Conservation (phyloP, 768 basidiomycete species). For the Russula compacta region DNA sequence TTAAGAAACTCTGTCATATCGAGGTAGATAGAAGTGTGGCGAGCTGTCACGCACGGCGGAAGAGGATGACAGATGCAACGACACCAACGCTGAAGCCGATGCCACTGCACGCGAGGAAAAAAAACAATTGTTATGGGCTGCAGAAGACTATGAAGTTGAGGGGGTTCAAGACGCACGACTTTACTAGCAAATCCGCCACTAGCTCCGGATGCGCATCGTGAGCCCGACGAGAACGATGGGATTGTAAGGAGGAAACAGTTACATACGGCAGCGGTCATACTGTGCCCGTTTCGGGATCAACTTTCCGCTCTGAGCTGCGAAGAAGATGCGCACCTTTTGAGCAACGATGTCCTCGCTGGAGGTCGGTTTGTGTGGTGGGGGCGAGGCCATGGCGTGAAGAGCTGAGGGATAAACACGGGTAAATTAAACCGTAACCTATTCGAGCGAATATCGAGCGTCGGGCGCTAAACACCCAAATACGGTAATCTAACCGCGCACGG, state of each 20-base stretch:
- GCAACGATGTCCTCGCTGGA: constrained; percentile 87
- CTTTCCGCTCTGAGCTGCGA: background rate
- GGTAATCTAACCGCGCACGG: background rate
- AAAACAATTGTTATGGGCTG: constrained; percentile 11
- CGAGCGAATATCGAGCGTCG: background rate
- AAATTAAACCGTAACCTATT: background rate
- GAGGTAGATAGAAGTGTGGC: background rate
- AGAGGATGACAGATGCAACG: constrained; percentile 81
- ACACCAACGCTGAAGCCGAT: constrained; percentile 87
- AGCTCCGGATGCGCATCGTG: background rate
- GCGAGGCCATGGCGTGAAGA: constrained; percentile 32
- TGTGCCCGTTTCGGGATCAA: constrained; percentile 24
- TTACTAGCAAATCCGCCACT: constrained; percentile 81
- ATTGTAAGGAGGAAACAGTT: background rate
- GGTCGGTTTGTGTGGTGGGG: constrained; percentile 43
- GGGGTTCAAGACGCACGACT: constrained; percentile 50
- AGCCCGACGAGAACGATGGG: background rate
- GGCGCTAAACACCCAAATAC: background rate
- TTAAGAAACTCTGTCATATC: constrained; percentile 1
- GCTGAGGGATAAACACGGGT: constrained; percentile 2
- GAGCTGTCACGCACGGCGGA: constrained; percentile 61
- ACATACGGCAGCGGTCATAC: constrained; percentile 71
- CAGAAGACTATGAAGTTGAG: background rate
- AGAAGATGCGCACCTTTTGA: constrained; percentile 56
- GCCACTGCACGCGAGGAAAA: constrained; percentile 39